A percentile compares a stretch with the other conserved stretches of the same genome.
Evolutionary conservation across 805 yeast species (phyloP).

Genomic region (Metschnikowia gelsemii): DNA sequence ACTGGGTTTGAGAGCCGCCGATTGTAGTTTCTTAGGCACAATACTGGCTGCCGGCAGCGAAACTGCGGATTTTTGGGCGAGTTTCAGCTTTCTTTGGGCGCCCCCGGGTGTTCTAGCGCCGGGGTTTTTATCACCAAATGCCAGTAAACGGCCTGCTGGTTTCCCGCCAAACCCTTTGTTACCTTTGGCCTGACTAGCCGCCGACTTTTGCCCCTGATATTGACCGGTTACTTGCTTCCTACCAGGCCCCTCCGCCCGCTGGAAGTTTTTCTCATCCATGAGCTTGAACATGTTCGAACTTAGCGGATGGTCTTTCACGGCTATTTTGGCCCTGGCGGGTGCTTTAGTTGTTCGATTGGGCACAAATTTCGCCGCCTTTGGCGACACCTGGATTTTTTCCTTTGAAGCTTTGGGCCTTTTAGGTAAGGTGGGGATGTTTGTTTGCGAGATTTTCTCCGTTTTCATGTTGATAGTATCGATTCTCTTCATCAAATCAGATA

Average conservation of each 20-base stretch:
- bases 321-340: slow-evolving; percentile 9
- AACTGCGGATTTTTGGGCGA: not conserved
- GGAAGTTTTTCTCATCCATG: slow-evolving; percentile 11
- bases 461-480: slow-evolving; percentile 33
- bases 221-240: not conserved
- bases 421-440: too few relatives aligned
- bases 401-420: too few relatives aligned
- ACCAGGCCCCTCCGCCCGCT: not conserved
- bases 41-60: slow-evolving; percentile 9
- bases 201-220: not conserved
- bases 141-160: not conserved
- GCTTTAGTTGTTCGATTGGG: not conserved
- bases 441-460: slow-evolving; percentile 10
- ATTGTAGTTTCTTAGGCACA: slow-evolving; percentile 18
- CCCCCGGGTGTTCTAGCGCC: not conserved
- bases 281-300: slow-evolving; percentile 18
- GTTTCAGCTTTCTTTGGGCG: not conserved
- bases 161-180: not conserved
- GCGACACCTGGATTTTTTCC: too few relatives aligned
- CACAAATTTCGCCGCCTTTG: too few relatives aligned
- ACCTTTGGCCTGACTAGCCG: not conserved
- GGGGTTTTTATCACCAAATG: slow-evolving; percentile 1
- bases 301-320: slow-evolving; percentile 23
- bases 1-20: slow-evolving; percentile 22
- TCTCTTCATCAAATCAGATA: slow-evolving; percentile 38